Conservation (phyloP, 1,139 yeast species). For the Pichia sp. region DNA sequence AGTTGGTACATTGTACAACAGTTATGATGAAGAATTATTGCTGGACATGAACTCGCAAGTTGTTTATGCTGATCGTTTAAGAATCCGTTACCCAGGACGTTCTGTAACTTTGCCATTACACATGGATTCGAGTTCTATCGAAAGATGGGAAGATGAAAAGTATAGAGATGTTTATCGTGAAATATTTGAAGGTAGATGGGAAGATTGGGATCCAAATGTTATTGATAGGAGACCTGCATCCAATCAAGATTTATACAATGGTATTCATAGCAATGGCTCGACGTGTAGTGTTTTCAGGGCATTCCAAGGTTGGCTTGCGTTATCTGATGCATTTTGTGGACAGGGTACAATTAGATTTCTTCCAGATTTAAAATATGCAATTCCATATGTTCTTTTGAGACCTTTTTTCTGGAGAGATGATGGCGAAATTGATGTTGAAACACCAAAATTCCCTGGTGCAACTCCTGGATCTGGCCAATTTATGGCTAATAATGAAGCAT, state of each 20-base stretch:
- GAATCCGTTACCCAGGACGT: slow-evolving; percentile 2
- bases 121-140: slow-evolving; percentile 1
- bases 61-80: slow-evolving; percentile 3
- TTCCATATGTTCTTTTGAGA: slow-evolving; percentile 2
- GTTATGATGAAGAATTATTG: background rate
- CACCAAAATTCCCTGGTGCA: slow-evolving; percentile 2
- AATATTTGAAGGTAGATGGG: slow-evolving; percentile 2
- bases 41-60: slow-evolving; percentile 3
- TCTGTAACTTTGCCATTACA: background rate
- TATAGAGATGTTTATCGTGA: slow-evolving; percentile 3
- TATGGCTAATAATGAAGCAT: slow-evolving; percentile 1
- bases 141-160: slow-evolving; percentile 3
- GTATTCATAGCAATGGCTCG: background rate
- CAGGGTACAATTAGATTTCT: slow-evolving; percentile 2
- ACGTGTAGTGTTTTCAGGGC: slow-evolving; percentile 3
- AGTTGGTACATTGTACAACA: background rate
- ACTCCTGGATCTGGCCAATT: slow-evolving; percentile 4
- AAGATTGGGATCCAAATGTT: slow-evolving; percentile 3
- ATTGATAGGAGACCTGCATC: background rate
- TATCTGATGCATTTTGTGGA: slow-evolving; percentile 1
- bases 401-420: slow-evolving; percentile 3
- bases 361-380: slow-evolving; percentile 2
- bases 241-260: slow-evolving; percentile 1
- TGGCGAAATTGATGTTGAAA: slow-evolving; percentile 3
- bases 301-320: slow-evolving; percentile 1